Conservation (phyloP, 495 filamentous ascomycete species). For the Pseudotulostoma volvatum region DNA sequence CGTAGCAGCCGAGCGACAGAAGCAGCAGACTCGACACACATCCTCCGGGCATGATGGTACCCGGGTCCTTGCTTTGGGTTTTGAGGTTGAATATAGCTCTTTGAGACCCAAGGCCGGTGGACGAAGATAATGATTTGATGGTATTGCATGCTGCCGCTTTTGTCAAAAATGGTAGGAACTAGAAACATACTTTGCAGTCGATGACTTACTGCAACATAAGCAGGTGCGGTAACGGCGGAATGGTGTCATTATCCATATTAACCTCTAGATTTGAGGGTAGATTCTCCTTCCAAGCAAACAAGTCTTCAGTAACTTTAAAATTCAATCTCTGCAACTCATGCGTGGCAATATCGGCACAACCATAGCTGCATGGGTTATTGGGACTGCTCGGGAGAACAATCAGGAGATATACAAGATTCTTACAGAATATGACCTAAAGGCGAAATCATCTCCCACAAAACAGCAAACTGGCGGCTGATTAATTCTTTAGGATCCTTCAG, state of each 20-base stretch:
- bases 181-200: too few relatives aligned
- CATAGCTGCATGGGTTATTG: constrained; percentile 19
- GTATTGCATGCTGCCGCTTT: constrained; percentile 33
- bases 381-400: background rate
- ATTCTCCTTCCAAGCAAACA: constrained; percentile 32
- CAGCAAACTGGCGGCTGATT: constrained; percentile 28
- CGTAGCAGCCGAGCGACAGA: constrained; percentile 29
- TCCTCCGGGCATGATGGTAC: constrained; percentile 29
- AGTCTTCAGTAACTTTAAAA: constrained; percentile 26
- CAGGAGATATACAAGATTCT: constrained; percentile 5
- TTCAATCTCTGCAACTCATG: constrained; percentile 30
- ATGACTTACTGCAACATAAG: constrained; percentile 30
- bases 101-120: constrained; percentile 35
- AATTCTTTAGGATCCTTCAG: constrained; percentile 25
- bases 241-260: constrained; percentile 21
- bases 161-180: background rate
- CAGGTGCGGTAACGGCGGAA: constrained; percentile 28
- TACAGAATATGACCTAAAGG: constrained; percentile 33
- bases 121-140: constrained; percentile 36
- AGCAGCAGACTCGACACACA: constrained; percentile 32
- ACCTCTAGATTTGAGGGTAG: constrained; percentile 27
- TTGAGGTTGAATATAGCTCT: constrained; percentile 30
- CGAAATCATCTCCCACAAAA: constrained; percentile 34
- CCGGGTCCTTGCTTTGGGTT: constrained; percentile 28
- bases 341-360: constrained; percentile 27